phyloP scores from a whole-genome alignment of 805 yeast genomes.

The Tetrapisispora namnaoensis region DNA sequence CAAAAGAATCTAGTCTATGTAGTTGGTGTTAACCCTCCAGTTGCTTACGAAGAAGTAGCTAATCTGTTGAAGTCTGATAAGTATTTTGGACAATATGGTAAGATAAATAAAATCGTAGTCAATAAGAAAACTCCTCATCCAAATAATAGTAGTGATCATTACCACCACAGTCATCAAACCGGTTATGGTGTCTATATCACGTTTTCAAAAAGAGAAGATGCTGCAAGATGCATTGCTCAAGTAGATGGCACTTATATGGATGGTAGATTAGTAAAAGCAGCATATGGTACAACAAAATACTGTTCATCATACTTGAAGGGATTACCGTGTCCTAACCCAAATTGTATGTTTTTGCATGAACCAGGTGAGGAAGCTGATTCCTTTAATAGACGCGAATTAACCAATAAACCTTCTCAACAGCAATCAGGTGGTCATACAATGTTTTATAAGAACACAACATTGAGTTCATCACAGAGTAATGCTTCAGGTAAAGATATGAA shows the following conservation, averaged over 20 bases:
- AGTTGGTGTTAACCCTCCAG: slow-evolving; percentile 73
- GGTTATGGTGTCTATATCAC: slow-evolving; percentile 96
- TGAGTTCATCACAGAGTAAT: slow-evolving; percentile 3
- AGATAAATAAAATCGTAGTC: slow-evolving; percentile 85
- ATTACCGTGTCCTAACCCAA: slow-evolving; percentile 94
- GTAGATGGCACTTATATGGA: slow-evolving; percentile 89
- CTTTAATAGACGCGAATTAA: slow-evolving; percentile 55
- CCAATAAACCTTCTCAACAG: slow-evolving; percentile 24
- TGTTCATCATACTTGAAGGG: slow-evolving; percentile 95
- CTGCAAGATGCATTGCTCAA: slow-evolving; percentile 83
- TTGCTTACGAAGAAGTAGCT: slow-evolving; percentile 78
- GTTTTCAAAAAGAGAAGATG: slow-evolving; percentile 87
- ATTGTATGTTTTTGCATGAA: slow-evolving; percentile 97
- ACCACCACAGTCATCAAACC: slow-evolving; percentile 34
- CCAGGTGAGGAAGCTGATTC: slow-evolving; percentile 99
- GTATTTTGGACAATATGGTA: slow-evolving; percentile 98
- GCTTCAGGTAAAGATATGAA: slow-evolving; percentile 5
- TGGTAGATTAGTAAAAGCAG: slow-evolving; percentile 83
- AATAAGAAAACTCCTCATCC: slow-evolving; percentile 55
- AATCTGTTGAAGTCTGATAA: slow-evolving; percentile 75
- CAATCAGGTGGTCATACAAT: slow-evolving; percentile 2
- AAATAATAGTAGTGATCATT: slow-evolving; percentile 19
- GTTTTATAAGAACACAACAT: slow-evolving; percentile 9
- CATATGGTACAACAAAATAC: slow-evolving; percentile 97
- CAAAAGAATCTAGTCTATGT: slow-evolving; percentile 96